Conservation (phyloP, 148 eudicot species). For the Silene uniflora region DNA sequence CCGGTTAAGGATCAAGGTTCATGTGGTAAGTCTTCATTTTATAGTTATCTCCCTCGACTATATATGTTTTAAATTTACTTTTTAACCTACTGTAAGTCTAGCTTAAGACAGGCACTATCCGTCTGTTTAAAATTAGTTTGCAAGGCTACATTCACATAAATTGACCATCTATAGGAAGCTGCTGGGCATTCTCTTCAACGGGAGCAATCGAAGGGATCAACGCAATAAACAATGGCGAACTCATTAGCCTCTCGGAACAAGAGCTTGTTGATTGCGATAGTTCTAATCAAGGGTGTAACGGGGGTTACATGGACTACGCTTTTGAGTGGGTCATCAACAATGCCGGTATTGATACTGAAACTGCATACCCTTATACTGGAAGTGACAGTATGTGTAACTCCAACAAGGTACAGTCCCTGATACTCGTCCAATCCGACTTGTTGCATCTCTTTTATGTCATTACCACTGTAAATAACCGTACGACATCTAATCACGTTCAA, state of each 20-base stretch:
- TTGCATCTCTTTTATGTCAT: no score
- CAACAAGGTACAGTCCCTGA: slow-evolving; percentile 35
- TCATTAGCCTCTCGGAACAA: slow-evolving; percentile 56
- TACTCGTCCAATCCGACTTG: no score
- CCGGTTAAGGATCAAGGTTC: slow-evolving; percentile 52
- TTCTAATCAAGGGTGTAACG: slow-evolving; percentile 48
- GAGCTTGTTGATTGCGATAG: slow-evolving; percentile 51
- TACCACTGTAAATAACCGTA: no score
- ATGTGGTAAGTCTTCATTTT: slow-evolving; percentile 44
- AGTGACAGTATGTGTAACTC: slow-evolving; percentile 34
- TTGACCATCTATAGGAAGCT: slow-evolving; percentile 36
- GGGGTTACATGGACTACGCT: slow-evolving; percentile 58
- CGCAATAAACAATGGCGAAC: slow-evolving; percentile 47
- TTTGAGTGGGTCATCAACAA: slow-evolving; percentile 57
- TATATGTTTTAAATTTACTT: no score
- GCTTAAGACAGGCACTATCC: no score
- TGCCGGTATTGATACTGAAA: slow-evolving; percentile 48
- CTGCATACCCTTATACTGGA: slow-evolving; percentile 56
- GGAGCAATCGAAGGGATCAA: slow-evolving; percentile 67
- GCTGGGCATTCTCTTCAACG: slow-evolving; percentile 59
- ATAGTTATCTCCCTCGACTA: no score
- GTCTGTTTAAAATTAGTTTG: no score
- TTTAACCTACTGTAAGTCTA: no score
- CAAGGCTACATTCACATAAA: no score
- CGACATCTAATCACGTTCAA: no score